A percentile compares a stretch with the other conserved stretches of the same genome.
phyloP scores from a whole-genome alignment of 768 basidiomycete genomes.

The Leccinellum luteum region DNA sequence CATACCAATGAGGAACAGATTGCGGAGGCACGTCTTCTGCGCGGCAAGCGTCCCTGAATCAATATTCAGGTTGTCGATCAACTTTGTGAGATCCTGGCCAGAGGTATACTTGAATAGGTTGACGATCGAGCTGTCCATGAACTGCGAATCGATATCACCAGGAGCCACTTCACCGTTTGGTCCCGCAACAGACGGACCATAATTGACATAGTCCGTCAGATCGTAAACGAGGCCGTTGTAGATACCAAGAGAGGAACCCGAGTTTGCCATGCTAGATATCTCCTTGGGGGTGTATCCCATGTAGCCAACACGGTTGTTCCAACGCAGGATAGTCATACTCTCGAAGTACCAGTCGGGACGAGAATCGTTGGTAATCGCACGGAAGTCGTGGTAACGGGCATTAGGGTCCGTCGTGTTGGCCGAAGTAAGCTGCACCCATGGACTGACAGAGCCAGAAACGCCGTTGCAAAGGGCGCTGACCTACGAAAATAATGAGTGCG shows the following conservation, averaged over 20 bases:
- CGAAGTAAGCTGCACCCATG: constrained; percentile 76
- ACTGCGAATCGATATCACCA: constrained; percentile 45
- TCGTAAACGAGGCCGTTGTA: constrained; percentile 88
- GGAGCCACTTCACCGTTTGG: constrained; percentile 49
- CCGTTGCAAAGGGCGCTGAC: constrained; percentile 94
- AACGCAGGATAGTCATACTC: constrained; percentile 90
- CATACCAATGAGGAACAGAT: constrained; percentile 88
- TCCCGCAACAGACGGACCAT: constrained; percentile 54
- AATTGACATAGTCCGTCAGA: constrained; percentile 73
- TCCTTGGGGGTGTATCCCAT: constrained; percentile 78
- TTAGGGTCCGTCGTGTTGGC: constrained; percentile 76
- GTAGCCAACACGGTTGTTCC: constrained; percentile 84
- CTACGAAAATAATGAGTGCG: constrained; percentile 33
- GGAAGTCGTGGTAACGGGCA: constrained; percentile 93
- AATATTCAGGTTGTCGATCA: constrained; percentile 60
- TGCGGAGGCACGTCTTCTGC: constrained; percentile 88
- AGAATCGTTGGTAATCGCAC: constrained; percentile 80
- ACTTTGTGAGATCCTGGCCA: constrained; percentile 81
- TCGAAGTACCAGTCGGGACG: constrained; percentile 99
- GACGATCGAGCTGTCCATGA: constrained; percentile 71
- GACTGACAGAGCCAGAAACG: constrained; percentile 72
- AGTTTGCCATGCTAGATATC: constrained; percentile 65
- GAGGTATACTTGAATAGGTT: constrained; percentile 73
- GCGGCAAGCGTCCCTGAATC: constrained; percentile 56
- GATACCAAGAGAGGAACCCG: constrained; percentile 71